Percentiles rank a stretch among this genome's conserved stretches.
Evolutionary conservation across 495 filamentous ascomycete species (phyloP).

Genomic region (Hyphodiscus hymeniophilus): DNA sequence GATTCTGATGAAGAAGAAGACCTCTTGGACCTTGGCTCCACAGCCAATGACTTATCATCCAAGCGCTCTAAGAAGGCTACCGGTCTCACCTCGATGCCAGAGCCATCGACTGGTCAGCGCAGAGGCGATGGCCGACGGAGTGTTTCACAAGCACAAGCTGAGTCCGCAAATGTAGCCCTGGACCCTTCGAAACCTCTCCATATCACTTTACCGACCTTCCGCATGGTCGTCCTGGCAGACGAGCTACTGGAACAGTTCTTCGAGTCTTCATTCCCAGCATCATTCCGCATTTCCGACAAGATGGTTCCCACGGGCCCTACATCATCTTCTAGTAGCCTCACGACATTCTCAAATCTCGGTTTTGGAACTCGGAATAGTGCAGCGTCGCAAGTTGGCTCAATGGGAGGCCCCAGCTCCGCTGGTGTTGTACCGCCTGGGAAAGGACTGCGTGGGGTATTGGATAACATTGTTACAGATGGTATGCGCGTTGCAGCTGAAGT

Average conservation of each 20-base stretch:
- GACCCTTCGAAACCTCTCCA: conserved; percentile 88
- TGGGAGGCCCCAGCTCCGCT: conserved; percentile 27
- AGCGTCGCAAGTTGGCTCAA: conserved; percentile 18
- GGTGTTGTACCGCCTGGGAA: conserved; percentile 48
- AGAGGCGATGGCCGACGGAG: conserved; percentile 19
- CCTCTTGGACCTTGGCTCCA: conserved; percentile 46
- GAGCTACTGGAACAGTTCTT: conserved; percentile 95
- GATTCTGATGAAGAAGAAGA: conserved; percentile 64
- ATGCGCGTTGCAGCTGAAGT: conserved; percentile 93
- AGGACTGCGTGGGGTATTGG: conserved; percentile 82
- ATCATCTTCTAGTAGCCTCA: conserved; percentile 53
- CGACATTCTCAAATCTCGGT: conserved; percentile 68
- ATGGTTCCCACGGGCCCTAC: conserved; percentile 27
- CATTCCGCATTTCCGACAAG: conserved; percentile 46
- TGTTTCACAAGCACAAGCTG: conserved; percentile 45
- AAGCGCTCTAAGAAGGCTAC: conserved; percentile 16
- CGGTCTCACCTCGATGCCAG: conserved; percentile 9
- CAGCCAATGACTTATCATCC: background rate
- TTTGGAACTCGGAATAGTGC: conserved; percentile 31
- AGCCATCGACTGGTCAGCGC: background rate
- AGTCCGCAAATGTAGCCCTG: conserved; percentile 75
- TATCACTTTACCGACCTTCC: conserved; percentile 95
- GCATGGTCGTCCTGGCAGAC: conserved; percentile 96
- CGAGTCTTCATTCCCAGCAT: conserved; percentile 67
- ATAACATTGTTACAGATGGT: conserved; percentile 94